Base-by-base conservation (phyloP, 2,329 filamentous ascomycete genomes). In the Piedraia hortae region DNA sequence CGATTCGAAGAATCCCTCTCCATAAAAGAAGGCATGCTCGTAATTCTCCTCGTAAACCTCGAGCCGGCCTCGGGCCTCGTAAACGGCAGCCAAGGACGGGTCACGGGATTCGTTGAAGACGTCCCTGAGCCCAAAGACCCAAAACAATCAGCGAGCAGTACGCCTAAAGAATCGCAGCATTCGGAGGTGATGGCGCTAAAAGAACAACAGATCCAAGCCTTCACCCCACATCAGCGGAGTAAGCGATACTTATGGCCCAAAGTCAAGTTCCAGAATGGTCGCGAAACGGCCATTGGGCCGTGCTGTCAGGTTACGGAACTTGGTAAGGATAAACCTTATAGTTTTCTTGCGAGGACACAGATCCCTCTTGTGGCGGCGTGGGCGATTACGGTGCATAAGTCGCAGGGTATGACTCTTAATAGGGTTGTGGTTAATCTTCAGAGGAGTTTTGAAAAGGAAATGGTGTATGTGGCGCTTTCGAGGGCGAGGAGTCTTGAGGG, bases 371-470 rank as follows among this genome's bases (percentile, higher is more conserved):
- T 51, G 1, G 46, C 61, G 0, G 64, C 54, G 0, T 70, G 62
- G 57, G 64, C 64, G 0, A 53, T 67, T 33, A 68, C 54, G 0
- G 55, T 66, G 2, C 64, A 70, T 36, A 67, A 64, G 36, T 51
- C 51, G 3, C 59, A 69, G 41, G 60, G 62, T 3, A 57, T 67
- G 48, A 66, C 62, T 2, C 42, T 71, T 3, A 54, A 66, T 10
- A 49, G 50, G 3, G 60, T 62, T 2, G 47, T 54, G 2, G 58
- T 69, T 2, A 42, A 68, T 32, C 34, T 69, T 4, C 35, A 37
- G 1, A 36, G 39, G 4, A 49, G 49, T 0, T 69, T 66, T 31
- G 56, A 58, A 26, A 44, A 51, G 13, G 60, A 61, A 0, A 62
- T 67, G 39, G 53, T 55, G 0, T 69, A 70, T 25, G 64, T 69